These are phyloP conservation scores for Speleostelium caveatum DNA, from an alignment of 78 protist genomes.

Conservation along the genomic window DNA sequence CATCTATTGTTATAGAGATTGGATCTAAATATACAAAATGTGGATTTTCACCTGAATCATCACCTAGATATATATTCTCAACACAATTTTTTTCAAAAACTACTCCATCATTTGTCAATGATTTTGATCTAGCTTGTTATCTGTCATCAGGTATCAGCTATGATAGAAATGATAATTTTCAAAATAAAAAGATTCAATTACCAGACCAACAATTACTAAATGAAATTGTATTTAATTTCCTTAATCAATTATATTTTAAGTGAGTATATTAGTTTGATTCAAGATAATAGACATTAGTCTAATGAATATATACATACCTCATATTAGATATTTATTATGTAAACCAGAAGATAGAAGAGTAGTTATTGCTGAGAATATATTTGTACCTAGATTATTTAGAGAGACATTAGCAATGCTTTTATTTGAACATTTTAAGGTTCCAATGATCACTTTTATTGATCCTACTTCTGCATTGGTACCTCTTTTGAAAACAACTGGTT, in stretches of 20 bases:
- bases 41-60: slow-evolving; percentile 59
- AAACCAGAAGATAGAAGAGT: slow-evolving; percentile 57
- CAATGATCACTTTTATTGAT: slow-evolving; percentile 17
- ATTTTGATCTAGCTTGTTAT: slow-evolving; percentile 10
- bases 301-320: neutral
- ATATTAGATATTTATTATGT: slow-evolving; percentile 54
- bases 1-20: slow-evolving; percentile 59
- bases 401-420: slow-evolving; percentile 33
- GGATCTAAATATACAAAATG: slow-evolving; percentile 59
- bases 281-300: neutral
- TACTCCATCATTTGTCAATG: too few relatives aligned
- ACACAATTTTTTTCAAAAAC: slow-evolving; percentile 47
- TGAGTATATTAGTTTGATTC: neutral
- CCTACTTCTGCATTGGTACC: slow-evolving; percentile 52
- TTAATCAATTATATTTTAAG: slow-evolving; percentile 44
- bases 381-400: slow-evolving; percentile 71
- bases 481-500: slow-evolving; percentile 32
- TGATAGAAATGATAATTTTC: neutral
- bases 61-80: slow-evolving; percentile 62
- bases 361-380: slow-evolving; percentile 57
- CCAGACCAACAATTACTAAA: slow-evolving; percentile 30
- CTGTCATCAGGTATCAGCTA: slow-evolving; percentile 37
- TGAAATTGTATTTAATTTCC: slow-evolving; percentile 37
- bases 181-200: neutral
- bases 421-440: slow-evolving; percentile 51